phyloP scores from a whole-genome alignment of 2,329 filamentous ascomycete genomes.

The Alternaria burnsii region DNA sequence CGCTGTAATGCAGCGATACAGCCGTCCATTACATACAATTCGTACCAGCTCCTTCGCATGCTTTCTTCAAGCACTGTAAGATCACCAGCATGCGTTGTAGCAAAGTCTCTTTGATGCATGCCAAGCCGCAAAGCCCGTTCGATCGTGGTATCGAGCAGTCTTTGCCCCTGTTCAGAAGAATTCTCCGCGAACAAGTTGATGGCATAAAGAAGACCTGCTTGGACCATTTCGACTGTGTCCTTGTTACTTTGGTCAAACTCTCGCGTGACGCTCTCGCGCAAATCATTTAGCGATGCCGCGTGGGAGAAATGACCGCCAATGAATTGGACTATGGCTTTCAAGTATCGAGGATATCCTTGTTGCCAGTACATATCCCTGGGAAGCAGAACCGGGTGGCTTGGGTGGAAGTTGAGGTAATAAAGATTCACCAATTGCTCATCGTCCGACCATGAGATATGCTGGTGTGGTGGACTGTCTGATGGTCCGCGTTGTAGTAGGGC shows the following conservation, averaged over 20 bases:
- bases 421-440: slow-evolving; percentile 52
- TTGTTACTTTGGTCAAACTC: slow-evolving; percentile 22
- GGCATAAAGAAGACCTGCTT: slow-evolving; percentile 76
- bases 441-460: slow-evolving; percentile 8
- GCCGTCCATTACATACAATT: slow-evolving; percentile 76
- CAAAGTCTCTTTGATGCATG: slow-evolving; percentile 73
- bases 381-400: slow-evolving; percentile 62
- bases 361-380: slow-evolving; percentile 55
- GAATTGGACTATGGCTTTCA: slow-evolving; percentile 61
- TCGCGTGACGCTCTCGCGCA: slow-evolving; percentile 36
- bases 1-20: slow-evolving; percentile 80
- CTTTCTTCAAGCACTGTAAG: slow-evolving; percentile 77
- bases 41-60: slow-evolving; percentile 89
- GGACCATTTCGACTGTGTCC: slow-evolving; percentile 65
- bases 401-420: slow-evolving; percentile 63
- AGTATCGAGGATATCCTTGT: slow-evolving; percentile 43
- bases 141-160: slow-evolving; percentile 71
- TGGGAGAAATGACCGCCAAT: slow-evolving; percentile 61
- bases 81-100: slow-evolving; percentile 66
- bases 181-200: slow-evolving; percentile 78
- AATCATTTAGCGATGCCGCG: slow-evolving; percentile 48
- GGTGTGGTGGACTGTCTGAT: background rate
- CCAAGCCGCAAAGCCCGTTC: slow-evolving; percentile 76
- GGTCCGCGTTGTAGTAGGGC: background rate
- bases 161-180: slow-evolving; percentile 70